phyloP scores from a whole-genome alignment of 129 eudicot species.

The Artemisia argyi region DNA sequence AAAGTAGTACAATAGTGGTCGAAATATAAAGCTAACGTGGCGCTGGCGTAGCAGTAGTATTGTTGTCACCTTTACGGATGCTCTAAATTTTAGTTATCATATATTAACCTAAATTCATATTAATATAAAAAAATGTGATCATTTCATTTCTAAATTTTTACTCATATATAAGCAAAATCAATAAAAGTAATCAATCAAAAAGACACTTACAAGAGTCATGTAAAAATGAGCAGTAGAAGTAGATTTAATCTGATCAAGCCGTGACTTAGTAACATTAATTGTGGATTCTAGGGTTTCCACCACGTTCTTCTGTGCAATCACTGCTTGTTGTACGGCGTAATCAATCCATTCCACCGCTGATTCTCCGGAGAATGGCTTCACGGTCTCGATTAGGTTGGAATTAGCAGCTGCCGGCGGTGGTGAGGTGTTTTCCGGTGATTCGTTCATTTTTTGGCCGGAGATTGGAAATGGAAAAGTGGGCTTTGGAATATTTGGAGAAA shows the following conservation, averaged over 20 bases:
- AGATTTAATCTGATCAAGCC: constrained; percentile 59
- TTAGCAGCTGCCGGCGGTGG: constrained; percentile 25
- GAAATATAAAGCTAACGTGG: no score
- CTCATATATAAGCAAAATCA: no score
- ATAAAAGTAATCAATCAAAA: background rate
- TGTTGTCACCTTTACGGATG: no score
- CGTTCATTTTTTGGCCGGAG: constrained; percentile 43
- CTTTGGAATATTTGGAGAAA: constrained; percentile 19
- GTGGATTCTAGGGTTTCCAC: constrained; percentile 56
- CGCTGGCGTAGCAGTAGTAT: no score
- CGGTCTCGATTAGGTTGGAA: constrained; percentile 21
- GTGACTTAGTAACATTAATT: constrained; percentile 47
- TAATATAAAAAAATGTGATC: background rate
- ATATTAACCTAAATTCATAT: background rate
- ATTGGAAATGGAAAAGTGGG: constrained; percentile 6
- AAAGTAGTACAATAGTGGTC: no score
- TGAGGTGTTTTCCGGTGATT: constrained; percentile 40
- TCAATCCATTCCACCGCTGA: constrained; percentile 59
- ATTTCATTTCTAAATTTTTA: background rate
- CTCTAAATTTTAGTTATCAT: background rate
- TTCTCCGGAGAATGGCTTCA: constrained; percentile 34
- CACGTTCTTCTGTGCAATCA: constrained; percentile 45
- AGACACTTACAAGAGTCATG: constrained; percentile 58
- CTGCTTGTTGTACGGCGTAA: constrained; percentile 67
- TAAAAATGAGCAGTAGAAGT: constrained; percentile 79